phyloP scores from a whole-genome alignment of 1,139 yeast species.

The Candida sanyaensis region DNA sequence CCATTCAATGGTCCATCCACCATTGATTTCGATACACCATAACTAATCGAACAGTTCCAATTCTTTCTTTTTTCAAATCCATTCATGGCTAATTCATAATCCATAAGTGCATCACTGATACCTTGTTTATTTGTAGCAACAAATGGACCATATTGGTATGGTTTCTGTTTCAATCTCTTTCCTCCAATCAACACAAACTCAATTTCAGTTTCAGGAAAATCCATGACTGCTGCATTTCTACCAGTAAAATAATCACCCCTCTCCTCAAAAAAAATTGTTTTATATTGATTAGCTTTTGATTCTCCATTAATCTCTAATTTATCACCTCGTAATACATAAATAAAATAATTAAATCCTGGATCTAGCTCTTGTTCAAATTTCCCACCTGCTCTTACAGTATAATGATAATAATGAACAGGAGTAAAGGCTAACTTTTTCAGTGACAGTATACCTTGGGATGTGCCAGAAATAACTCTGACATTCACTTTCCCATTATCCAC shows the following conservation, averaged over 20 bases:
- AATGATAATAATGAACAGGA: constrained; percentile 78
- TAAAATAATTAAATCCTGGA: constrained; percentile 69
- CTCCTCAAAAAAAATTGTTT: constrained; percentile 62
- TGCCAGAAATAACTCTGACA: constrained; percentile 81
- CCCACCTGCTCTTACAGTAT: constrained; percentile 68
- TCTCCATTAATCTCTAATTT: constrained; percentile 47
- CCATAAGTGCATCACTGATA: constrained; percentile 51
- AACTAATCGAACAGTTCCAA: constrained; percentile 70
- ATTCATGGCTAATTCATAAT: constrained; percentile 66
- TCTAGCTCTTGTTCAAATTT: constrained; percentile 63
- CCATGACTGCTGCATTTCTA: constrained; percentile 65
- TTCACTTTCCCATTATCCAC: constrained; percentile 67
- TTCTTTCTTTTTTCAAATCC: constrained; percentile 73
- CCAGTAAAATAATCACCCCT: constrained; percentile 64
- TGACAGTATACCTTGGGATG: constrained; percentile 73
- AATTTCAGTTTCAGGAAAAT: constrained; percentile 21
- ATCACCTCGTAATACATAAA: constrained; percentile 63
- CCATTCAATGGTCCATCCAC: constrained; percentile 42
- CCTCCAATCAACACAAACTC: constrained; percentile 79
- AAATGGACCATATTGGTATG: constrained; percentile 89
- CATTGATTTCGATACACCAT: constrained; percentile 56
- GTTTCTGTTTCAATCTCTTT: constrained; percentile 68
- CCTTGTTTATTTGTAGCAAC: constrained; percentile 46
- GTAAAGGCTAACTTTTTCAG: constrained; percentile 81
- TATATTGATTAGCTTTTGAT: constrained; percentile 42